A percentile compares a stretch with the other conserved stretches of the same genome.
phyloP scores from a whole-genome alignment of 306 rosid genomes.

The Mimosa pudica region DNA sequence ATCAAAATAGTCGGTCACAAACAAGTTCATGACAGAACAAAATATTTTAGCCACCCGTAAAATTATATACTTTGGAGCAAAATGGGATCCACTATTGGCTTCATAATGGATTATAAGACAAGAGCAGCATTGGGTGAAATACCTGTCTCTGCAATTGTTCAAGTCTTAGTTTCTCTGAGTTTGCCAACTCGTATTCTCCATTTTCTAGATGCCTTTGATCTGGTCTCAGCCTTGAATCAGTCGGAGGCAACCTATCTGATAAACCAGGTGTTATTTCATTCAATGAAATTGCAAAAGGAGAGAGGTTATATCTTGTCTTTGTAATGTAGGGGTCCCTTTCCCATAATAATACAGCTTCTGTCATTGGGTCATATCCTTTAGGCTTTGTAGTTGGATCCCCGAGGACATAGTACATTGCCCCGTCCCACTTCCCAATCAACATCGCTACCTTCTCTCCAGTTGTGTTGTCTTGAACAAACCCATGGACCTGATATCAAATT shows the following conservation, averaged over 20 bases:
- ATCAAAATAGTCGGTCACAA: slow-evolving; percentile 17
- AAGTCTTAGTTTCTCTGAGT: slow-evolving; percentile 91
- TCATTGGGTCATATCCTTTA: slow-evolving; percentile 96
- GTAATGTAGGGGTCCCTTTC: slow-evolving; percentile 68
- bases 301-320: slow-evolving; percentile 93
- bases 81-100: slow-evolving; percentile 10
- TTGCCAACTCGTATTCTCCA: slow-evolving; percentile 91
- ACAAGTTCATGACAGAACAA: background rate
- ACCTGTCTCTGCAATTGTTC: slow-evolving; percentile 99
- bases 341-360: slow-evolving; percentile 94
- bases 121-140: slow-evolving; percentile 24
- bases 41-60: background rate
- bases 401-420: slow-evolving; percentile 94
- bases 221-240: slow-evolving; percentile 97
- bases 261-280: slow-evolving; percentile 84
- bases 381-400: slow-evolving; percentile 96
- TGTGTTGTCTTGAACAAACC: slow-evolving; percentile 96
- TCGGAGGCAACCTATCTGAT: slow-evolving; percentile 76
- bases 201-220: slow-evolving; percentile 96
- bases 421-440: slow-evolving; percentile 98
- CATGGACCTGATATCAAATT: slow-evolving; percentile 74
- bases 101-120: background rate
- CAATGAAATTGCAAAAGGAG: slow-evolving; percentile 89
- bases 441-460: slow-evolving; percentile 99
- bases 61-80: slow-evolving; percentile 7